Evolutionary conservation across 257 asterid species (phyloP).

Genomic region (Solanum dulcamara): DNA sequence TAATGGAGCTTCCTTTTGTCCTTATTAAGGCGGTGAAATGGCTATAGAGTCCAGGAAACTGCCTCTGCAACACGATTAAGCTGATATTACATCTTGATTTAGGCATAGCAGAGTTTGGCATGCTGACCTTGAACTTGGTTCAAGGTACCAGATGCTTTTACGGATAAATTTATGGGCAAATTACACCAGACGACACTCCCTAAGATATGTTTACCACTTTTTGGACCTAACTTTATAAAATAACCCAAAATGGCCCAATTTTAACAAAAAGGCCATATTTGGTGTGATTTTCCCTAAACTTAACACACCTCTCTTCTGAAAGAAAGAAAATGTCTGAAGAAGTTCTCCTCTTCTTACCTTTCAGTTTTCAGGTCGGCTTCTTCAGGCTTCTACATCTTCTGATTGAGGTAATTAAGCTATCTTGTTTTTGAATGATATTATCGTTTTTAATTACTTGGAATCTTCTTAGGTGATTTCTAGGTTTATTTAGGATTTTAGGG

Average conservation of each 20-base stretch:
- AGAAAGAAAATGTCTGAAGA: no score
- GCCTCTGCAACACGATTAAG: background rate
- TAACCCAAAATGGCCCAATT: background rate
- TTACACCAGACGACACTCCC: background rate
- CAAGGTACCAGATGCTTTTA: background rate
- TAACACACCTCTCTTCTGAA: background rate
- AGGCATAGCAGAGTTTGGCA: background rate
- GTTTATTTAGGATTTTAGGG: no score
- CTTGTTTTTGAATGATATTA: no score
- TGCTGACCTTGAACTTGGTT: background rate
- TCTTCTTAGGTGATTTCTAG: background rate
- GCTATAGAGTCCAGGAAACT: background rate
- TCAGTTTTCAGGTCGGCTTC: background rate
- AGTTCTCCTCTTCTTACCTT: background rate
- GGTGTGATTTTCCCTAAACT: no score
- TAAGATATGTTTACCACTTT: background rate
- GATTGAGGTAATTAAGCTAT: background rate
- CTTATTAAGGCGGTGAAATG: background rate
- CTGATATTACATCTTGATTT: background rate
- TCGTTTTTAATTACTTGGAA: no score
- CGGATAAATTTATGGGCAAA: background rate
- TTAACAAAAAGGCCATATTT: background rate
- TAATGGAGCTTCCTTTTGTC: background rate
- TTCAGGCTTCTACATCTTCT: no score
- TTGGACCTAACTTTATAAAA: background rate